A percentile compares a stretch with the other conserved stretches of the same genome.
Conservation (phyloP, 176 grass and related monocot species). For the Themeda triandra region DNA sequence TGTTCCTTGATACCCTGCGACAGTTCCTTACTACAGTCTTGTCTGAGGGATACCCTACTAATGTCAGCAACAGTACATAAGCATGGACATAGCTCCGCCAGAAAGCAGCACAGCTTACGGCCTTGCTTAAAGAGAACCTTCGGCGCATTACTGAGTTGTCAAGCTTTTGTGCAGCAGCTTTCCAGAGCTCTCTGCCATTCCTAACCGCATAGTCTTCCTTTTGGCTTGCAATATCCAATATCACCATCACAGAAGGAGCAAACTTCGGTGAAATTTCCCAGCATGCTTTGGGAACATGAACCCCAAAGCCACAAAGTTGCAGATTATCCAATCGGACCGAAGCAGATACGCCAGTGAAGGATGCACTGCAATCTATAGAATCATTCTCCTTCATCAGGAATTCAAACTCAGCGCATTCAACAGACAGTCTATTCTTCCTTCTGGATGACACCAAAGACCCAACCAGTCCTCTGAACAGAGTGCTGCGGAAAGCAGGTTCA, state of each 20-base stretch:
- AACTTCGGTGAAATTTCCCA: conserved; percentile 46
- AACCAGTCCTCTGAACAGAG: conserved; percentile 66
- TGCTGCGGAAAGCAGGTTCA: conserved; percentile 48
- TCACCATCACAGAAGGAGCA: conserved; percentile 53
- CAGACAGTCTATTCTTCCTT: conserved; percentile 50
- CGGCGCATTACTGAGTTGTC: neutral
- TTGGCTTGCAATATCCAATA: conserved; percentile 53
- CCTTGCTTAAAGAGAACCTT: conserved; percentile 49
- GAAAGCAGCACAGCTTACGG: conserved; percentile 41
- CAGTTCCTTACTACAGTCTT: conserved; percentile 42
- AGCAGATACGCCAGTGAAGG: conserved; percentile 44
- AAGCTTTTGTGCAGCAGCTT: conserved; percentile 45
- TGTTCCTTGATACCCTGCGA: conserved; percentile 33
- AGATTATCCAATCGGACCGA: conserved; percentile 55
- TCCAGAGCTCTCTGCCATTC: conserved; percentile 71
- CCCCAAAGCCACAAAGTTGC: conserved; percentile 42
- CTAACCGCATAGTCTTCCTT: conserved; percentile 42
- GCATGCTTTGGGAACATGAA: conserved; percentile 40
- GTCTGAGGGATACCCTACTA: conserved; percentile 58
- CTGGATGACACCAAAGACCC: conserved; percentile 40
- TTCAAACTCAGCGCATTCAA: conserved; percentile 50
- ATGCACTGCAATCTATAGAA: conserved; percentile 41
- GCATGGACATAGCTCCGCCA: conserved; percentile 65
- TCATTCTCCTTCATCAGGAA: conserved; percentile 65
- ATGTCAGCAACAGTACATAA: conserved; percentile 62